A percentile compares a stretch with the other conserved stretches of the same genome.
Conservation (phyloP, 2,329 filamentous ascomycete species). For the Zalaria sp. region DNA sequence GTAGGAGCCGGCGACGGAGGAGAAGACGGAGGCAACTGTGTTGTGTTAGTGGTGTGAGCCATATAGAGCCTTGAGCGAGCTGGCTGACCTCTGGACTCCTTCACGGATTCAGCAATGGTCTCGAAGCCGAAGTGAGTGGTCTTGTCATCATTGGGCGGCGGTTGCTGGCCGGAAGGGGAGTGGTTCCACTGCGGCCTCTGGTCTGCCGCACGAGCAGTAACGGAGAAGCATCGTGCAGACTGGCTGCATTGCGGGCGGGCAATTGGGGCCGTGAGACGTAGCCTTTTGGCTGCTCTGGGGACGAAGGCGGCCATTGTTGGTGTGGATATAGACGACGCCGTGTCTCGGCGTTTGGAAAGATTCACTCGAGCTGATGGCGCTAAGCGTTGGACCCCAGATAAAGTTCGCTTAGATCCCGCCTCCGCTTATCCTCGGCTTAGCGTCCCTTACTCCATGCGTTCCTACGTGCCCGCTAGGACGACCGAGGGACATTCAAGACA, state of each 20-base stretch:
- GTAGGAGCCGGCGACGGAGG: conserved; percentile 85
- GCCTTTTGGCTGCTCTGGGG: conserved; percentile 16
- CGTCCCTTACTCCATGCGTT: not conserved
- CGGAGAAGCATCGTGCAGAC: conserved; percentile 1
- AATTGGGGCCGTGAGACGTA: conserved; percentile 10
- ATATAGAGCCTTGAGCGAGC: not conserved
- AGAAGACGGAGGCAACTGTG: conserved; percentile 76
- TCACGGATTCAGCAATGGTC: conserved; percentile 68
- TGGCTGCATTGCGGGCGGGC: not conserved
- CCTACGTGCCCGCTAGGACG: too few species aligned
- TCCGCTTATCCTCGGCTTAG: not conserved
- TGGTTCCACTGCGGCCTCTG: not conserved
- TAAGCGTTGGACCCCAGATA: not conserved
- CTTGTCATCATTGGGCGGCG: conserved; percentile 27
- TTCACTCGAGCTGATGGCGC: not conserved
- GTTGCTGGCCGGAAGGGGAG: not conserved
- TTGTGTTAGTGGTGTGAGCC: conserved; percentile 10
- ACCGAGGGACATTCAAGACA: too few species aligned
- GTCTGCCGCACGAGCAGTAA: conserved; percentile 1
- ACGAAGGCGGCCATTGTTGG: conserved; percentile 11
- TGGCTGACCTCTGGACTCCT: conserved; percentile 47
- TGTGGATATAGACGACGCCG: not conserved
- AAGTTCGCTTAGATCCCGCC: not conserved
- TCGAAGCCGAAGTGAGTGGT: conserved; percentile 87
- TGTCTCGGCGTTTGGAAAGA: not conserved